Evolutionary conservation across 2,329 filamentous ascomycete genomes (phyloP).

Genomic region (Sphaerulina vaccinii): DNA sequence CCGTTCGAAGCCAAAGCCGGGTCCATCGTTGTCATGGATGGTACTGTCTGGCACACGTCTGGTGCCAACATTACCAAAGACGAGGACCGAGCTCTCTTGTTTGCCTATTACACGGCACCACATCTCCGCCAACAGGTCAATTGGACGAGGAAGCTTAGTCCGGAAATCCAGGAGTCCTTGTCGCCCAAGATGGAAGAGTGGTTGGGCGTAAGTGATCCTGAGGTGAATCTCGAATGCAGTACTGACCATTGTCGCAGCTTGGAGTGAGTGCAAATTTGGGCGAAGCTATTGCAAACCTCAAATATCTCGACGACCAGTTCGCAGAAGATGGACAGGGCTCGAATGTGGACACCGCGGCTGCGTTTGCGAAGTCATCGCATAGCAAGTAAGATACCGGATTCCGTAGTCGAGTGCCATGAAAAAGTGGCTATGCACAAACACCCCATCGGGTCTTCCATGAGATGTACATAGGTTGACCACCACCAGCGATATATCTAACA

Average conservation of each 20-base stretch:
- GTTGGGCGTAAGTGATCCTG: background rate
- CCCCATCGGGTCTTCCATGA: too few species aligned
- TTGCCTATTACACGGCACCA: conserved; percentile 16
- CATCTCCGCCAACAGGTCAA: conserved; percentile 16
- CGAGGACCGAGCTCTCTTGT: conserved; percentile 16
- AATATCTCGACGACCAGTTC: conserved; percentile 10
- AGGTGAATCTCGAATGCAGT: background rate
- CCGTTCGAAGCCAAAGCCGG: conserved; percentile 20
- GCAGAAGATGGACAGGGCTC: background rate
- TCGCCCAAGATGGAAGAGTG: conserved; percentile 13
- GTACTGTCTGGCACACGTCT: conserved; percentile 19
- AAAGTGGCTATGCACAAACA: too few species aligned
- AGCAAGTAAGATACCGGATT: too few species aligned
- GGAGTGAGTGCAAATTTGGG: too few species aligned
- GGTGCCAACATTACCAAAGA: conserved; percentile 14
- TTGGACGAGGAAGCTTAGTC: conserved; percentile 16
- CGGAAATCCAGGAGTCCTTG: conserved; percentile 9
- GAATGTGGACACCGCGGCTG: conserved; percentile 1
- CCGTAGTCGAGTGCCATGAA: too few species aligned
- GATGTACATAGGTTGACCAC: too few species aligned
- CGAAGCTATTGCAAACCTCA: conserved; percentile 1
- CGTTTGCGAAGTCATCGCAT: conserved; percentile 4
- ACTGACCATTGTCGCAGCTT: too few species aligned
- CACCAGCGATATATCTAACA: too few species aligned
- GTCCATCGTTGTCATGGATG: conserved; percentile 17